phyloP scores from a whole-genome alignment of 768 basidiomycete species.

The Cystofilobasidium capitatum region DNA sequence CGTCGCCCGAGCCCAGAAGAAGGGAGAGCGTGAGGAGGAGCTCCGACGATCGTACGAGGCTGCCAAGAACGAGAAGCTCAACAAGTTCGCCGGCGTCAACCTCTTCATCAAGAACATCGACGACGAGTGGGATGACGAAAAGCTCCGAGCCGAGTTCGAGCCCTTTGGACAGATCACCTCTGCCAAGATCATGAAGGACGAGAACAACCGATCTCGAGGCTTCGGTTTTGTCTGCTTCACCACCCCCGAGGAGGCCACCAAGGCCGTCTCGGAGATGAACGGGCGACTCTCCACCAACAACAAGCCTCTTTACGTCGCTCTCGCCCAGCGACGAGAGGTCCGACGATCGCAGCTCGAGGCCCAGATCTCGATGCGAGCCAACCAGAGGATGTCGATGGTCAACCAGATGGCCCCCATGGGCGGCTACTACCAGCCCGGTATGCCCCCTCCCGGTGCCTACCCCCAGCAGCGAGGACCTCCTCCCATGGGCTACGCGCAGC shows the following conservation, averaged over 20 bases:
- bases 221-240: slow-evolving; percentile 99
- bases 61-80: slow-evolving; percentile 91
- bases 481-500: slow-evolving; percentile 13
- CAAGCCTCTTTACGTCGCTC: slow-evolving; percentile 96
- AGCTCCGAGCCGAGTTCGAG: slow-evolving; percentile 91
- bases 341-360: slow-evolving; percentile 97
- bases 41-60: slow-evolving; percentile 85
- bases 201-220: slow-evolving; percentile 82
- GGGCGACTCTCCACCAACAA: slow-evolving; percentile 45
- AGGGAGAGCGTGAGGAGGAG: slow-evolving; percentile 95
- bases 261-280: slow-evolving; percentile 99
- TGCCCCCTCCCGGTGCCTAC: slow-evolving; percentile 30
- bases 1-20: slow-evolving; percentile 95
- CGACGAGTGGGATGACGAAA: slow-evolving; percentile 81
- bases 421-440: slow-evolving; percentile 31
- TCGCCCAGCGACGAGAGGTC: slow-evolving; percentile 96
- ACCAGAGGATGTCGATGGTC: slow-evolving; percentile 57
- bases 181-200: slow-evolving; percentile 98
- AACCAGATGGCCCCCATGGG: slow-evolving; percentile 34
- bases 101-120: slow-evolving; percentile 99
- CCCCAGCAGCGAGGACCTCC: slow-evolving; percentile 25
- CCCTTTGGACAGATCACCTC: slow-evolving; percentile 94
- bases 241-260: slow-evolving; percentile 95
- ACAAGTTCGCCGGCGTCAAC: slow-evolving; percentile 98
- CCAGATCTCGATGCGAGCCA: slow-evolving; percentile 92